Evolutionary conservation across 1,284 basidiomycete genomes (phyloP).

Genomic region (Takashimella koratensis): DNA sequence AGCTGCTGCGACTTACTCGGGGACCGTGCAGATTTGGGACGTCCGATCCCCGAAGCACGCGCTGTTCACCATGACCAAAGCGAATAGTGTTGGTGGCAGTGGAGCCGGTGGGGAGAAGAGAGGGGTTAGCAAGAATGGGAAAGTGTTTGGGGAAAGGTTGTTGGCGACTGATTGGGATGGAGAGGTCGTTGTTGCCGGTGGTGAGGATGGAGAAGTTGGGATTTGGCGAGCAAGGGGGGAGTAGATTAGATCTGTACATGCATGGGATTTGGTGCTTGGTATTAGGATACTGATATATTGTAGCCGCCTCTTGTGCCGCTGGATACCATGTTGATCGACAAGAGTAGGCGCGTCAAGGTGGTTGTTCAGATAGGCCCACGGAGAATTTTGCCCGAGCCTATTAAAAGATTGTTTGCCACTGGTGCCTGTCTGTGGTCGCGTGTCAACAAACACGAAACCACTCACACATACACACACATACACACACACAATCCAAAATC

Average conservation of each 20-base stretch:
- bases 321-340: too few relatives aligned
- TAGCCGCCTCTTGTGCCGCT: too few relatives aligned
- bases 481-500: too few relatives aligned
- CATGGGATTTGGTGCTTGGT: too few relatives aligned
- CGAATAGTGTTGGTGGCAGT: slow-evolving; percentile 13
- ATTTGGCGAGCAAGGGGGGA: slow-evolving; percentile 62
- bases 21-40: slow-evolving; percentile 81
- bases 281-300: too few relatives aligned
- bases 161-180: slow-evolving; percentile 72
- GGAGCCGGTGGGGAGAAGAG: slow-evolving; percentile 27
- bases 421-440: too few relatives aligned
- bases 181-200: slow-evolving; percentile 69
- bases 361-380: too few relatives aligned
- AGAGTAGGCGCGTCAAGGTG: too few relatives aligned
- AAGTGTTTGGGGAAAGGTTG: slow-evolving; percentile 55
- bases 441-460: too few relatives aligned
- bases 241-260: slow-evolving; percentile 16
- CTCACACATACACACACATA: too few relatives aligned
- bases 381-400: too few relatives aligned
- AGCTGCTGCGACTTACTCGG: slow-evolving; percentile 77
- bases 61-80: slow-evolving; percentile 54
- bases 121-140: slow-evolving; percentile 49
- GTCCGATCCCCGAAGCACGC: slow-evolving; percentile 60
- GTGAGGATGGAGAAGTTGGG: slow-evolving; percentile 72
- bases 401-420: too few relatives aligned